A percentile compares a stretch with the other conserved stretches of the same genome.
Conservation (phyloP, 495 filamentous ascomycete genomes). For the Aspergillus haitiensis region DNA sequence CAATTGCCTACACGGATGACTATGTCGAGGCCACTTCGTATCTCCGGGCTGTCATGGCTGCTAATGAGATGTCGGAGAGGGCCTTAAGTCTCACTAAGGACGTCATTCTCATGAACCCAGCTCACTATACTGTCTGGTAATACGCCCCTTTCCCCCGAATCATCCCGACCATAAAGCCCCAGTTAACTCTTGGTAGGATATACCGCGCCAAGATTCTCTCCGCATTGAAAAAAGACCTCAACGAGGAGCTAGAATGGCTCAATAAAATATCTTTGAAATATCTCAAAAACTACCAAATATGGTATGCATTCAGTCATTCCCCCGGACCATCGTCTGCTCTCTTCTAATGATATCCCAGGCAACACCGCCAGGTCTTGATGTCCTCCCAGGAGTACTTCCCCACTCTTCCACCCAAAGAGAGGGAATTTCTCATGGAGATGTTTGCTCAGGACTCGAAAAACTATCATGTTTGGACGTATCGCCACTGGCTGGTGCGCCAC, state of each 20-base stretch:
- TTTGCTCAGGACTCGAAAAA: constrained; percentile 89
- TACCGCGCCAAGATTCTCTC: constrained; percentile 81
- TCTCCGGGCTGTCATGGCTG: constrained; percentile 88
- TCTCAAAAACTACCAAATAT: constrained; percentile 98
- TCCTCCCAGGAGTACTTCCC: constrained; percentile 56
- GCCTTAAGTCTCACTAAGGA: constrained; percentile 81
- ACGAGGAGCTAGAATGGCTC: constrained; percentile 77
- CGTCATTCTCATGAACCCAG: constrained; percentile 88
- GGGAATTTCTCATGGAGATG: constrained; percentile 74
- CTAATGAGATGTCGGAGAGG: constrained; percentile 77
- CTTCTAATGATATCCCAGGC: constrained; percentile 49
- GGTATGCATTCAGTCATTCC: constrained; percentile 39
- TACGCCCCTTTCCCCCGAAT: constrained; percentile 5
- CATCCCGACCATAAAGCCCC: background rate
- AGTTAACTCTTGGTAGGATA: constrained; percentile 51
- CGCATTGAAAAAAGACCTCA: constrained; percentile 63
- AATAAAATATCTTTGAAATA: constrained; percentile 77
- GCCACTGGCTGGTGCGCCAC: constrained; percentile 86
- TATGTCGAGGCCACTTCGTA: constrained; percentile 89
- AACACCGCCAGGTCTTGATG: constrained; percentile 86
- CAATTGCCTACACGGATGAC: constrained; percentile 81
- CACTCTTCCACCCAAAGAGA: constrained; percentile 59
- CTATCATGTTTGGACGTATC: constrained; percentile 97
- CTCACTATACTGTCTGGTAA: constrained; percentile 96
- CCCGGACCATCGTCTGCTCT: background rate